Evolutionary conservation across 306 rosid species (phyloP).

Genomic region (Luffa aegyptiaca): DNA sequence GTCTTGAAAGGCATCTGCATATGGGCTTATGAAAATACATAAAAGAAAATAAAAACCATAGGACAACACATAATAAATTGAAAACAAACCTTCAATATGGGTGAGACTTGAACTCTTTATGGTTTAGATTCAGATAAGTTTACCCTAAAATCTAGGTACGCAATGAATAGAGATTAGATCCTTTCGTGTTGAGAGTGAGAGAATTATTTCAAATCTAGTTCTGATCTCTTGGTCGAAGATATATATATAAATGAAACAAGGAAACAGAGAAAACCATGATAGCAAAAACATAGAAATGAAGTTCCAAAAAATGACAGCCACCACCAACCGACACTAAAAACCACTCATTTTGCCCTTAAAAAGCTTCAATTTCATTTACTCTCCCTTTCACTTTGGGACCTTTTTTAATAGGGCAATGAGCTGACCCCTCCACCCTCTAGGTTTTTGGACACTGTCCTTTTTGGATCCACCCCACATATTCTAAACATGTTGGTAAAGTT

Average conservation of each 20-base stretch:
- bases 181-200: no score
- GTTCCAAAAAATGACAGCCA: neutral
- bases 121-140: neutral
- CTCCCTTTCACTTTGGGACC: neutral
- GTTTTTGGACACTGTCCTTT: neutral
- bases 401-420: neutral
- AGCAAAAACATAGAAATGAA: neutral
- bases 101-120: neutral
- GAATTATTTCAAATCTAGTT: no score
- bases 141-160: no score
- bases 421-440: neutral
- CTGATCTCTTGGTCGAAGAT: no score
- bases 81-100: neutral
- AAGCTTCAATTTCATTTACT: neutral
- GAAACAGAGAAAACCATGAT: neutral
- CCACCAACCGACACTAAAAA: constrained; percentile 12
- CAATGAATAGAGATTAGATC: no score
- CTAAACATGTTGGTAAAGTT: neutral
- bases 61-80: neutral
- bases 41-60: neutral
- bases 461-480: neutral
- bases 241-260: neutral
- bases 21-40: neutral
- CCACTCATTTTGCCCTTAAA: constrained; percentile 8
- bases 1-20: neutral